These are phyloP conservation scores for Platanthera guangdongensis DNA, from an alignment of 106 monocot genomes.

Conservation along the genomic window DNA sequence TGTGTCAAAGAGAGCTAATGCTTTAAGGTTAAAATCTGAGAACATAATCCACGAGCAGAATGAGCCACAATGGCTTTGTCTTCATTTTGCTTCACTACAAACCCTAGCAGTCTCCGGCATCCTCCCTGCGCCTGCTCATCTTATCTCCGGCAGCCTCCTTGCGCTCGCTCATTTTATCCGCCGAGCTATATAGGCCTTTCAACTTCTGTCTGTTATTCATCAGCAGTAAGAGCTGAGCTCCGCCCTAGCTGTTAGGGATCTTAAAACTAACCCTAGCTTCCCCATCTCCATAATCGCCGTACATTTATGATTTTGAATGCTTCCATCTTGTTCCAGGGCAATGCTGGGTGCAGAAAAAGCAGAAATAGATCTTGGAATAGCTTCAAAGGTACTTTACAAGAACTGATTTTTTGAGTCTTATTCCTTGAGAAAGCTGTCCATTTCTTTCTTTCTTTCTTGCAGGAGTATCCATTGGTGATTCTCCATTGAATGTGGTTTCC, in stretches of 20 bases:
- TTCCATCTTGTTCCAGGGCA: not conserved
- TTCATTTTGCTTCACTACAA: constrained; percentile 11
- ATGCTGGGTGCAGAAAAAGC: not conserved
- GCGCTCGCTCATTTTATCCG: not conserved
- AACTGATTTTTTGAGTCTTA: not conserved
- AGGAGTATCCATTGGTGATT: not conserved
- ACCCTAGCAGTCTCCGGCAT: not conserved
- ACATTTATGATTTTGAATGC: not conserved
- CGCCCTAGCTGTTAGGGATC: too few species aligned
- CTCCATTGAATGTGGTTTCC: constrained; percentile 4
- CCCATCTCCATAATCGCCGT: not conserved
- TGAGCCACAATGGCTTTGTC: constrained; percentile 4
- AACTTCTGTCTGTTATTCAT: not conserved
- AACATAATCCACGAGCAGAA: not conserved
- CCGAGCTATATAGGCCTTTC: not conserved
- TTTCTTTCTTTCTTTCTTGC: not conserved
- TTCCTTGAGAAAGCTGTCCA: not conserved
- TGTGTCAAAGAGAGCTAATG: too few species aligned
- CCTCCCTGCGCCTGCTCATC: too few species aligned
- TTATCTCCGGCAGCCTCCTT: not conserved
- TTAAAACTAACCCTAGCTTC: not conserved
- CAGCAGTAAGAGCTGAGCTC: not conserved
- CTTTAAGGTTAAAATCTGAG: too few species aligned
- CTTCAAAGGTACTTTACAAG: not conserved
- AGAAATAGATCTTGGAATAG: not conserved